Evolutionary conservation across 2,329 filamentous ascomycete species (phyloP), one percentile per base, ranked within the genome.

Genomic region (Monosporascus cannonballus): DNA sequence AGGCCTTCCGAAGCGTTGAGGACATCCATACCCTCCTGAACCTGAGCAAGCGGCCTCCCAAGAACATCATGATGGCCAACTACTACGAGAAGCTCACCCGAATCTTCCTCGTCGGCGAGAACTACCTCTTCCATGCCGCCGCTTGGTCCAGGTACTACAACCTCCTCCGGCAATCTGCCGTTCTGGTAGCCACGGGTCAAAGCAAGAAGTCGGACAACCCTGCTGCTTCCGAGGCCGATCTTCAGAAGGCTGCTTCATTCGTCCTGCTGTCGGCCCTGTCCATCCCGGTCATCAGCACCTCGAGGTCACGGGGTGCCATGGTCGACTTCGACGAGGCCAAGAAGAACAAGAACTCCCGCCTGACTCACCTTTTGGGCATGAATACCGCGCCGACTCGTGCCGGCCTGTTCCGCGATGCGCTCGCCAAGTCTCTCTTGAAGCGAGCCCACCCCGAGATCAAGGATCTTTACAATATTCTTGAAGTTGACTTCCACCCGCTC

Each of bases 1-100:
- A 99, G 77, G 94, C 94, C 59, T 99, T 99, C 87, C 89, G 94
- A 72, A 96, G 91, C 68, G 93, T 99, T 48, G 94, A 99, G 76
- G 94, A 99, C 70, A 97, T 97, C 63, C 94, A 99, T 77, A 97
- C 92, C 49, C 84, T 99, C 51, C 85, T 99, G 62, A 97, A 87
- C 77, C 82, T 97, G 63, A 97, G 93, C 86, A 97, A 97, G 83
- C 89, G 94, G 52, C 92, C 92, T 39, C 87, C 94, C 51, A 97
- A 97, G 86, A 96, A 96, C 71, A 81, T 96, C 69, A 97, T 99
- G 94, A 99, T 99, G 94, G 94, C 94, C 75, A 99, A 97, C 79
- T 99, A 99, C 81, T 99, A 97, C 74, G 94, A 99, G 81, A 97
- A 97, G 78, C 85, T 99, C 54, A 96, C 94, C 41, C 86, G 92